Evolutionary conservation across 1,284 basidiomycete species (phyloP), one percentile per base, ranked within the genome.

Genomic region (Vanrija sp.): DNA sequence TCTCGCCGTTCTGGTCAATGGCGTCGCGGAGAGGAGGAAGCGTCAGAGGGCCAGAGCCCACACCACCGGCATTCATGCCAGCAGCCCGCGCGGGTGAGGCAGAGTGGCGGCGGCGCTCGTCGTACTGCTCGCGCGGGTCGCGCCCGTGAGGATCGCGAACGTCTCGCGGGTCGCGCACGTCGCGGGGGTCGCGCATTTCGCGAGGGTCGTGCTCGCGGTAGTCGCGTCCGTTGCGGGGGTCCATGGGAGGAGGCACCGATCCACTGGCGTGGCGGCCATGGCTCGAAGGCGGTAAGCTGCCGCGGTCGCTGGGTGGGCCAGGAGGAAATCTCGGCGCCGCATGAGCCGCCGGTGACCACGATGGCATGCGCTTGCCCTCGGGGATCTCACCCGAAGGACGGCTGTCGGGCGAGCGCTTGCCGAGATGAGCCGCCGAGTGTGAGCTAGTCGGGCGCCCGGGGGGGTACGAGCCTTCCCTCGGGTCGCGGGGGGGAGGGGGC

Each of bases 371-470:
- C 54, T 56, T 56, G 18, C 37, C 24, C 18, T 47, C 49, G 5
- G 45, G 45, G 10, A 41, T 22, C 14, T 47, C 54, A 5, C 31
- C 36, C 4, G 39, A 15, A 2, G 54, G 57, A 9, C 57, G 51
- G 3, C 38, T 23, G 8, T 59, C 57, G 9, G 46, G 49, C 4
- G 54, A 19, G n/a, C 57, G 54, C 45, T 59, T 56, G 42, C 54
- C 57, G 9, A 59, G 45, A 25, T 54, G 57, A 2, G 38, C 31
- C 12, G 12, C 31, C 31, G 31, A 31, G 6, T 41, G 47, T n/a
- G 23, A 19, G 37, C 36, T 25, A 9, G 24, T 9, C 6, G 47
- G 47, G 16, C 25, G 38, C 18, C 35, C 36, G 36, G 47, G 27
- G 9, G 23, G 47, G 12, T 16, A 27, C 18, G 38, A 39, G 12